Conservation (phyloP, 1,139 yeast genomes). For the Magnusiomyces sp. region DNA sequence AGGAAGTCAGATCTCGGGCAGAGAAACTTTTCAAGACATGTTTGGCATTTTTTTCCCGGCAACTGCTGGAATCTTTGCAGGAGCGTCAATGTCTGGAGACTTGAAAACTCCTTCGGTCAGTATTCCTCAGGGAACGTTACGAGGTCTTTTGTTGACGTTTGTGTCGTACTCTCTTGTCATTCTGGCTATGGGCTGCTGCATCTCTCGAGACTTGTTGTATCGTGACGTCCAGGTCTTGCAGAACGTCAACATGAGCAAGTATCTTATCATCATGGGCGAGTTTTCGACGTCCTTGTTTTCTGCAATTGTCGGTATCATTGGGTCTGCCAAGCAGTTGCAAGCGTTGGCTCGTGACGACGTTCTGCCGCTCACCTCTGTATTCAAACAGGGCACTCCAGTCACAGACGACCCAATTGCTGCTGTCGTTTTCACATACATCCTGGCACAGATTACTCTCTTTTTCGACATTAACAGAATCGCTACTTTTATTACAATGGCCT, state of each 20-base stretch:
- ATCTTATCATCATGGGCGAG: conserved; percentile 76
- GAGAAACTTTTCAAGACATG: conserved; percentile 70
- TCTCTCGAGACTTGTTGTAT: conserved; percentile 68
- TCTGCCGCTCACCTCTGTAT: conserved; percentile 61
- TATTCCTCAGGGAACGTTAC: conserved; percentile 82
- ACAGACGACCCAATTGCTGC: conserved; percentile 51
- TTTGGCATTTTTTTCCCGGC: conserved; percentile 97
- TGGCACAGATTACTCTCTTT: conserved; percentile 76
- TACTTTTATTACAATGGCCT: conserved; percentile 92
- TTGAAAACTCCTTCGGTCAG: conserved; percentile 73
- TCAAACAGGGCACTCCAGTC: conserved; percentile 41
- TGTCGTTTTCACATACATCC: conserved; percentile 64
- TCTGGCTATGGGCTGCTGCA: conserved; percentile 65
- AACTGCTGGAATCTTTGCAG: conserved; percentile 96
- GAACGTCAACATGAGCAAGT: conserved; percentile 62
- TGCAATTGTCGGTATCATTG: conserved; percentile 88
- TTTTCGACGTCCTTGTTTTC: conserved; percentile 84
- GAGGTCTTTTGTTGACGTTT: conserved; percentile 73
- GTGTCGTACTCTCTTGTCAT: conserved; percentile 67
- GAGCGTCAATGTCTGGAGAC: conserved; percentile 99
- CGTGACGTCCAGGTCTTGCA: conserved; percentile 78
- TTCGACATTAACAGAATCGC: conserved; percentile 93
- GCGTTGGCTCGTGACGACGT: conserved; percentile 86
- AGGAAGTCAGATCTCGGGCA: conserved; percentile 60
- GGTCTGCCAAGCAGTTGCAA: conserved; percentile 82